Percentiles rank a stretch among this genome's conserved stretches.
Evolutionary conservation across 805 yeast genomes (phyloP).

Genomic region (Lipomyces starkeyi): DNA sequence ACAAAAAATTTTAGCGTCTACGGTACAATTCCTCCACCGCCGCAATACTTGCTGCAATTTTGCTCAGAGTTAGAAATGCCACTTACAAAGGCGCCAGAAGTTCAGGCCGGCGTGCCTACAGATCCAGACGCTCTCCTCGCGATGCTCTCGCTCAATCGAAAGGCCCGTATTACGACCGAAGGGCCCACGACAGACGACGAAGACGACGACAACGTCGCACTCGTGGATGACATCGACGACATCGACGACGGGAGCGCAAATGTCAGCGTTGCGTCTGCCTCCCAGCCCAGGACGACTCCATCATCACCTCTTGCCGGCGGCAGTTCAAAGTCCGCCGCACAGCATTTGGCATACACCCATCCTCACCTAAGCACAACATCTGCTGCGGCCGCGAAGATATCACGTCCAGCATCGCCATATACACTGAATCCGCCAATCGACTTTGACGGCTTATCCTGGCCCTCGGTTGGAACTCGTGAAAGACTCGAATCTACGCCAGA

Average conservation of each 20-base stretch:
- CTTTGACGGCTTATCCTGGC: slow-evolving; percentile 93
- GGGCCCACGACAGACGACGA: slow-evolving; percentile 26
- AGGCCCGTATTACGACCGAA: slow-evolving; percentile 22
- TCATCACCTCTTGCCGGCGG: slow-evolving; percentile 14
- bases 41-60: background rate
- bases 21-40: too few species aligned
- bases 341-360: slow-evolving; percentile 23
- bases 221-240: slow-evolving; percentile 21
- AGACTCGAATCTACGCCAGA: slow-evolving; percentile 73
- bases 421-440: slow-evolving; percentile 86
- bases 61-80: slow-evolving; percentile 16
- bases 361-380: slow-evolving; percentile 20
- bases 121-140: slow-evolving; percentile 30
- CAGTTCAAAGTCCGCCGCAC: slow-evolving; percentile 6
- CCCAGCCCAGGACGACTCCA: slow-evolving; percentile 13
- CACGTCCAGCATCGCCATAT: slow-evolving; percentile 82
- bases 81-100: slow-evolving; percentile 9
- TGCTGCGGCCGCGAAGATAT: slow-evolving; percentile 63
- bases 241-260: slow-evolving; percentile 14
- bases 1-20: too few species aligned
- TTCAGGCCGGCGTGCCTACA: slow-evolving; percentile 6
- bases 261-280: slow-evolving; percentile 9
- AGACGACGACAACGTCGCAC: slow-evolving; percentile 22
- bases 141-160: slow-evolving; percentile 23
- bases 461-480: slow-evolving; percentile 79